These are phyloP conservation scores for Ophiostoma pallidulum DNA, from an alignment of 2,329 filamentous ascomycete genomes.

Conservation along the genomic window DNA sequence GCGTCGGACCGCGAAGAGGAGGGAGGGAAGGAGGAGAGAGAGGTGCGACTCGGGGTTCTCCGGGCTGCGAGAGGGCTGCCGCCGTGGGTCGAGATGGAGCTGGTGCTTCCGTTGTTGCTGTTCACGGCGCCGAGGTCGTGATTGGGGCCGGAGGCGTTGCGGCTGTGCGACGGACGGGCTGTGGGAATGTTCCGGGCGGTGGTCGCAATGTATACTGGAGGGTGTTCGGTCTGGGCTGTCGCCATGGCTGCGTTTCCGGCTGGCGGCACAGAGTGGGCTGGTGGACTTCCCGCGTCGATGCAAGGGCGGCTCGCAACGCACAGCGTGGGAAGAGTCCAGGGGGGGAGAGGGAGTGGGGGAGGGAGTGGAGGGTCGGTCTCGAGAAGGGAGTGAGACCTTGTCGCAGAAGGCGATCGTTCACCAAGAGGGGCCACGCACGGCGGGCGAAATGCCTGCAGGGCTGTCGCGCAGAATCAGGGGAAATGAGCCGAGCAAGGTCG, in stretches of 20 bases:
- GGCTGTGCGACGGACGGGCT: constrained; percentile 9
- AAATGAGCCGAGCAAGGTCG: too few relatives aligned
- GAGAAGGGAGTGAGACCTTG: not conserved
- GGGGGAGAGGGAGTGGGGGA: not conserved
- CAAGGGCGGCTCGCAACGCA: not conserved
- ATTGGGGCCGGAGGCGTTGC: constrained; percentile 12
- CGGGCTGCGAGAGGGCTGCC: constrained; percentile 15
- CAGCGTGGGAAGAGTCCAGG: not conserved
- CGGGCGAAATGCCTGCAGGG: too few relatives aligned
- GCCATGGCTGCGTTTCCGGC: constrained; percentile 1
- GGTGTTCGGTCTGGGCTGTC: constrained; percentile 2
- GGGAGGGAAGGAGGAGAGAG: constrained; percentile 52
- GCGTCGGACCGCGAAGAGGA: constrained; percentile 40
- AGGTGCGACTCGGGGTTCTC: constrained; percentile 41
- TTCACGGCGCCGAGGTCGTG: not conserved
- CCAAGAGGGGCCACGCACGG: not conserved
- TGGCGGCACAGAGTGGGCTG: not conserved
- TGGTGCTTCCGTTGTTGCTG: constrained; percentile 30
- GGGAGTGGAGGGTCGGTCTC: not conserved
- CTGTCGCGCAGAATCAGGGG: too few relatives aligned
- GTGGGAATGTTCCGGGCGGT: not conserved
- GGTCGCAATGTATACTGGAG: too few relatives aligned
- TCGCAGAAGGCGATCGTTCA: not conserved
- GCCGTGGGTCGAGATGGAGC: constrained; percentile 19
- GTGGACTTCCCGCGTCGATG: not conserved